Evolutionary conservation across 257 asterid genomes (phyloP), one percentile per base, ranked within the genome.

Genomic region (Ehretia macrophylla): DNA sequence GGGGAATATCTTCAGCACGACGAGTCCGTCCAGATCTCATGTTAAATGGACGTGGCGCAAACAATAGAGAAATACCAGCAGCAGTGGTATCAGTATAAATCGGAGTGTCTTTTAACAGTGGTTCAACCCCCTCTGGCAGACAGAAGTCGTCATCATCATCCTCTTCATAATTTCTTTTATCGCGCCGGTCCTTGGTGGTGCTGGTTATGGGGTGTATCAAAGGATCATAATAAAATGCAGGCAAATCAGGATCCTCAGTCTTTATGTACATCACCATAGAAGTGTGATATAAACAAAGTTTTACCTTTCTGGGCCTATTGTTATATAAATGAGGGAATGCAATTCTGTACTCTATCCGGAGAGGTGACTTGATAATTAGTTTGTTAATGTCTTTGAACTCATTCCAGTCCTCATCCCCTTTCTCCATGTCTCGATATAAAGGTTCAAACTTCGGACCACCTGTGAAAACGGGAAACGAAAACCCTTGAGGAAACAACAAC

Each of bases 401-500:
- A 63, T 93, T 93, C 99, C 99, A 93, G 77, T 93, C 99, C 67
- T 93, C 99, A 21, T 89, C 99, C 27, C 99, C 99, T 68, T 93
- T 93, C 78, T 93, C 99, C 97, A 93, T 93, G 84, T 93, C 99
- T 45, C 99, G 91, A 74, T 89, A 93, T 67, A 93, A 72, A 50
- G 99, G 99, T 74, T 93, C 99, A 59, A 93, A 93, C 84, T 93
- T 93, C 11, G 99, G 99, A 42, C 99, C 99, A 65, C 99, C 99
- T 92, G 87, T 68, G 46, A 51, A 37, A 1, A 50, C 17, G 17
- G 22, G 23, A 44, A 23, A 8, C 46, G 52, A 49, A 6, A 11
- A n/a, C 4, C 22, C 11, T 17, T 49, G 1, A 8, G 20, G 5
- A 49, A 0, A 17, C n/a, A 49, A 47, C 27, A 49, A 21, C 11